Evolutionary conservation across 768 basidiomycete species (phyloP), one percentile per base, ranked within the genome.

Genomic region (Mycena rosella): DNA sequence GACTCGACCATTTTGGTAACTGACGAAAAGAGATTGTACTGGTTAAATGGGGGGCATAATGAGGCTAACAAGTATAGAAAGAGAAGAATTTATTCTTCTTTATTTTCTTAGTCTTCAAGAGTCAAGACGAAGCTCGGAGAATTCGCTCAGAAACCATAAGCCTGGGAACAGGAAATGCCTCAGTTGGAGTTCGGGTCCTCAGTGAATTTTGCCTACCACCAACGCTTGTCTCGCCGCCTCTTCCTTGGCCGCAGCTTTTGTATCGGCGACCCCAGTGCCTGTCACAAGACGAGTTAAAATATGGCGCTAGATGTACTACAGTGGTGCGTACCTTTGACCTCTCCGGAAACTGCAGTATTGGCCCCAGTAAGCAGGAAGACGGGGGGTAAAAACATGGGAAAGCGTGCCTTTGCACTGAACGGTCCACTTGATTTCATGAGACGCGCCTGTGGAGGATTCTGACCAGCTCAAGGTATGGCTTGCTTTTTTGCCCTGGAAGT

Each of bases 241-340:
- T 34, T 88, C 84, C 71, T 76, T 89, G 1, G 89, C 89, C 22
- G 62, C 71, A 26, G 78, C 72, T 70, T 89, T 87, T 48, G 80
- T 79, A 3, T 72, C 32, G 14, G 83, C 87, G 1, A 72, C 78
- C 7, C 83, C 88, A 14, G 78, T 80, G 32, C 88, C 90, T 75
- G 80, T 82, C 10, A 24, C 65, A 14, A 56, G 53, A 44, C 5
- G 20, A 14, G 56, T 64, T 29, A 42, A 29, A 66, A 61, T 44
- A 42, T 54, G 47, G 27, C 17, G 13, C 30, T 38, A 27, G 45
- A 44, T 49, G 42, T 22, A 18, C 2, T 20, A 13, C 7, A 54
- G 38, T 26, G 22, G 27, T 14, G 17, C 27, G 20, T 36, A 64
- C 69, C 69, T 67, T 60, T 59, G 11, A 59, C 60, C 8, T 61